Base-by-base conservation (phyloP, 805 yeast species). In the Kodamaea neixiangensis region DNA sequence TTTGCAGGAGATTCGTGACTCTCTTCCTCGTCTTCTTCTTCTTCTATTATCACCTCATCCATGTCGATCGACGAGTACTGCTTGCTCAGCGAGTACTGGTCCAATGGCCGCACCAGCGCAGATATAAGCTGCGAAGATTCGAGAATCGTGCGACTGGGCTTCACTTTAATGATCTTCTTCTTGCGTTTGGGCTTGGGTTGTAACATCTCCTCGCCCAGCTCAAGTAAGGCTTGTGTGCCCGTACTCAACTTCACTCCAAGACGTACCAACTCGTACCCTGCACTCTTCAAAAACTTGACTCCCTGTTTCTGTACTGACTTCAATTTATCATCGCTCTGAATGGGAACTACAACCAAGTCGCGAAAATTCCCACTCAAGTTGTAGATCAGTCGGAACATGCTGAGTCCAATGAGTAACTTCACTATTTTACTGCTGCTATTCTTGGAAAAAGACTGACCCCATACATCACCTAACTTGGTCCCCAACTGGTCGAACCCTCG, bases 191-290 rank as follows among this genome's bases (percentile, higher is more conserved):
- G 22, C 15, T 33, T 42, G 11, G 33, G 33, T 20, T 47, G 44
- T 15, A 47, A 39, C 33, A 81, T 77, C 56, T 85, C 87, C 62
- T 91, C 97, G 0, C 96, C 85, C 48, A 79, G 82, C 58, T 91
- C 97, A 41, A 92, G 66, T 2, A 89, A 67, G 0, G 85, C 82
- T 60, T 91, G 97, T 0, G 97, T 88, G 0, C 97, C 97, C 7
- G 91, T 86, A 1, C 96, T 92, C 22, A 92, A 63, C 58, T 87
- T 89, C 0, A 88, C 93, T 0, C 97, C 96, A 43, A 92, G 73
- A 58, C 86, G 86, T 42, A 92, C 72, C 31, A 91, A 66, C 64
- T 92, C 97, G 50, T 85, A 87, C 3, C 94, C 80, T 0, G 97
- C 86, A 3, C 87, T 84, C 58, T 79, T 84, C 1, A 92, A 84